Evolutionary conservation across 495 filamentous ascomycete genomes (phyloP), one percentile per base, ranked within the genome.

Genomic region (Penicillium salamii): DNA sequence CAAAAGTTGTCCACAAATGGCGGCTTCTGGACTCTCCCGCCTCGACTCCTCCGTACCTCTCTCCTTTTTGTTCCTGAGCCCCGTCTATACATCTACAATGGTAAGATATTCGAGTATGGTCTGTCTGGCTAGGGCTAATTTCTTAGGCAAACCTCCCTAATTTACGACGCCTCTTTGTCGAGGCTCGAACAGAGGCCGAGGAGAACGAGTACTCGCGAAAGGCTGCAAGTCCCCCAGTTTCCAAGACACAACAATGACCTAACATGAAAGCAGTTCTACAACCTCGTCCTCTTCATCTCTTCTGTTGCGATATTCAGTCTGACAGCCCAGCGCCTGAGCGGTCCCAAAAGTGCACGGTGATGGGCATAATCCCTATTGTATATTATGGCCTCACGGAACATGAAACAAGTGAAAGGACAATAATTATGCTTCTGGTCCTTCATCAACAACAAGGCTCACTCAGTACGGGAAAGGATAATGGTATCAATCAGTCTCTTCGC

Each of bases 271-370:
- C 62, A 97, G 93, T 98, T 98, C 69, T 98, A 97, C 74, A 97
- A 97, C 61, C 80, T 96, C 3, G 89, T 96, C 2, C 77, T 97
- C 2, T 98, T 97, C 71, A 88, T 97, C 67, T 91, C 91, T 4
- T 96, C 91, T 0, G 88, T 97, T 26, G 90, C 90, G 2, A 83
- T 93, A 48, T 95, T 97, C 75, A 95, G 91, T 62, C 75, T 97
- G 50, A 81, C 90, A 50, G 92, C 90, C 15, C 95, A 98, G 61
- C 76, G 82, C 34, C 81, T 87, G 76, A 80, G 68, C 54, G 68
- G 72, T 37, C 61, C 57, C 12, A 79, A 74, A 50, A 54, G 59
- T 12, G 59, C 50, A 26, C 69, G 58, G 59, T 76, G 52, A 74
- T 49, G 52, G 18, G 14, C 29, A 12, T 17, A 48, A 24, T 21